These are phyloP conservation scores for Scheffersomyces quercinus DNA, from an alignment of 1,139 yeast species.

Conservation along the genomic window DNA sequence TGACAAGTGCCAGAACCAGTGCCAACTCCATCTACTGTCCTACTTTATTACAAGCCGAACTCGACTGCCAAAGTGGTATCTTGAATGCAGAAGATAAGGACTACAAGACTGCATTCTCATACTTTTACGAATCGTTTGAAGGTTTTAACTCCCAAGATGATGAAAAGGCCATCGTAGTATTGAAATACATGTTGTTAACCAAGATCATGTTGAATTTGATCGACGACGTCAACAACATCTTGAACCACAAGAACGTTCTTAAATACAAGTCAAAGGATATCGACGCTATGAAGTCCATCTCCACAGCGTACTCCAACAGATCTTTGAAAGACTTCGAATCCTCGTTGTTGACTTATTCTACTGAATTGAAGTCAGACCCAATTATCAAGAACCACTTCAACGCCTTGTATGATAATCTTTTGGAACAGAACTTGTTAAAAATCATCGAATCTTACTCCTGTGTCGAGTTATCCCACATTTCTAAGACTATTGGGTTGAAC, in stretches of 20 bases:
- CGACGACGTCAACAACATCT: conserved; percentile 79
- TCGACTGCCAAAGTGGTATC: conserved; percentile 94
- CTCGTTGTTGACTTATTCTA: conserved; percentile 67
- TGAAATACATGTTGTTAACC: conserved; percentile 89
- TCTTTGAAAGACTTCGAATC: conserved; percentile 88
- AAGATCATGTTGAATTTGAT: conserved; percentile 90
- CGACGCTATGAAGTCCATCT: conserved; percentile 94
- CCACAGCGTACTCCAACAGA: conserved; percentile 86
- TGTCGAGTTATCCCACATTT: conserved; percentile 87
- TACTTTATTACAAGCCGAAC: conserved; percentile 89
- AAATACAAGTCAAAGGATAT: conserved; percentile 74
- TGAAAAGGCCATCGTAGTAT: conserved; percentile 68
- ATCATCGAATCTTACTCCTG: conserved; percentile 95
- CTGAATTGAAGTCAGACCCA: conserved; percentile 81
- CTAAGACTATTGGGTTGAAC: conserved; percentile 85
- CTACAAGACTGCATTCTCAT: conserved; percentile 93
- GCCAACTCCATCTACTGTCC: conserved; percentile 97
- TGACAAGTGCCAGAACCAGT: conserved; percentile 93
- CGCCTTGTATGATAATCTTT: conserved; percentile 86
- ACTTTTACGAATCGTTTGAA: conserved; percentile 93
- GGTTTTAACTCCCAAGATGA: conserved; percentile 70
- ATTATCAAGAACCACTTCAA: conserved; percentile 91
- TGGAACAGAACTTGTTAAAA: conserved; percentile 91
- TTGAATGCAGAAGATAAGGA: conserved; percentile 97
- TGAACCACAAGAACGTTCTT: conserved; percentile 76